Conservation (phyloP, 2,329 filamentous ascomycete species). For the Trichoderma cornu-damae region DNA sequence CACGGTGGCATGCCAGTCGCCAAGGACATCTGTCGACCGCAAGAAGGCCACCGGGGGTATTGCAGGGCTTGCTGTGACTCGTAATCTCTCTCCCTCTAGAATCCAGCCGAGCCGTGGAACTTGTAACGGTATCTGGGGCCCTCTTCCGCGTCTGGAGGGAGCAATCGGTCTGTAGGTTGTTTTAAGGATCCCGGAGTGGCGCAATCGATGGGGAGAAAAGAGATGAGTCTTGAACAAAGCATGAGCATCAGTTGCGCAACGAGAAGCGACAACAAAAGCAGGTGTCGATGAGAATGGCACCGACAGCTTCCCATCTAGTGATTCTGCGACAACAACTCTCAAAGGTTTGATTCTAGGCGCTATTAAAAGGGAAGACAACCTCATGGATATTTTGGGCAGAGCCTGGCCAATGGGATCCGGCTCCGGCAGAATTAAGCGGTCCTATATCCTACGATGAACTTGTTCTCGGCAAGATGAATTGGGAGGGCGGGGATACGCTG, state of each 20-base stretch:
- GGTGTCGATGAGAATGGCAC: background rate
- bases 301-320: background rate
- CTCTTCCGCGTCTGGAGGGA: conserved; percentile 31
- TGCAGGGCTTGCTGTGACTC: conserved; percentile 31
- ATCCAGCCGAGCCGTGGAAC: conserved; percentile 30
- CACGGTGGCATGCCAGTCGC: conserved; percentile 42
- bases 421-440: conserved; percentile 24
- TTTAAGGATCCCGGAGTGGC: background rate
- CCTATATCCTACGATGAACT: background rate
- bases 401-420: conserved; percentile 27
- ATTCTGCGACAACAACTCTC: conserved; percentile 6
- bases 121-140: conserved; percentile 34
- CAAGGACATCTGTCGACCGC: conserved; percentile 37
- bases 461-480: background rate
- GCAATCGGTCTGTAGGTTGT: conserved; percentile 25
- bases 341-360: conserved; percentile 29
- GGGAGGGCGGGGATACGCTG: conserved; percentile 7
- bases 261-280: conserved; percentile 2
- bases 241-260: conserved; percentile 13
- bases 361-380: conserved; percentile 33
- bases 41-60: conserved; percentile 32
- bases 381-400: conserved; percentile 34
- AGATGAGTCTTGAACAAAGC: background rate
- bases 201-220: background rate
- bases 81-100: conserved; percentile 30